A percentile compares a stretch with the other conserved stretches of the same genome.
Evolutionary conservation across 345 rosid genomes (phyloP).

Genomic region (Cardamine occulta): DNA sequence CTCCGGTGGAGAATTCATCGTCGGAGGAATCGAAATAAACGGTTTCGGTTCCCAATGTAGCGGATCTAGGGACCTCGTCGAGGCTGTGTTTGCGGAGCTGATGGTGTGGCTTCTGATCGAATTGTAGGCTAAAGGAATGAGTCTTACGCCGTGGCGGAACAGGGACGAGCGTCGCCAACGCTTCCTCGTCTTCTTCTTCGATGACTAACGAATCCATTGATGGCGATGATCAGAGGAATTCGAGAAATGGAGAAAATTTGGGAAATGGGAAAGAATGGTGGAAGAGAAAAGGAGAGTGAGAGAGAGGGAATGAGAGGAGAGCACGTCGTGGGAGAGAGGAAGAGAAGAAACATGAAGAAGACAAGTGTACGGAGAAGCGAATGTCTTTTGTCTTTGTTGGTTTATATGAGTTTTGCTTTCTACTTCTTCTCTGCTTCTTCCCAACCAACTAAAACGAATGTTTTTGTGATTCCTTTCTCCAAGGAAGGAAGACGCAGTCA

Average conservation of each 20-base stretch:
- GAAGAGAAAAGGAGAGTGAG: slow-evolving; percentile 10
- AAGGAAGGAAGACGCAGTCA: slow-evolving; percentile 39
- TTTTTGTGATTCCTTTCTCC: slow-evolving; percentile 3
- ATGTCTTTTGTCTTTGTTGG: slow-evolving; percentile 4
- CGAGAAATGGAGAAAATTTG: not conserved
- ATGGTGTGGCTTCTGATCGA: slow-evolving; percentile 45
- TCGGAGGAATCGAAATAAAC: slow-evolving; percentile 52
- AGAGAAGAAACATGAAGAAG: slow-evolving; percentile 43
- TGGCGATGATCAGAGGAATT: not conserved
- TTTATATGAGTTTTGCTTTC: slow-evolving; percentile 38
- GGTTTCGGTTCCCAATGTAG: slow-evolving; percentile 34
- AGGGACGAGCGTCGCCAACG: slow-evolving; percentile 43
- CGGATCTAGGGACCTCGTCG: slow-evolving; percentile 50
- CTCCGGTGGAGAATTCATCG: slow-evolving; percentile 51
- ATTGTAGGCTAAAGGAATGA: slow-evolving; percentile 66
- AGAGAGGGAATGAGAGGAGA: slow-evolving; percentile 44
- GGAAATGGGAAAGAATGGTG: not conserved
- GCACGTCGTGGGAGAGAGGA: slow-evolving; percentile 36
- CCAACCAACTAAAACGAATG: not conserved
- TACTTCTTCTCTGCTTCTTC: not conserved
- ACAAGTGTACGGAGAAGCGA: slow-evolving; percentile 50
- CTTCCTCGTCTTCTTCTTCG: slow-evolving; percentile 65
- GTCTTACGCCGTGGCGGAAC: slow-evolving; percentile 54
- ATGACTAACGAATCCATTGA: slow-evolving; percentile 41
- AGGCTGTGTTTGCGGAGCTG: slow-evolving; percentile 67